Conservation (phyloP, 1,284 basidiomycete genomes). For the Amylostereum areolatum region DNA sequence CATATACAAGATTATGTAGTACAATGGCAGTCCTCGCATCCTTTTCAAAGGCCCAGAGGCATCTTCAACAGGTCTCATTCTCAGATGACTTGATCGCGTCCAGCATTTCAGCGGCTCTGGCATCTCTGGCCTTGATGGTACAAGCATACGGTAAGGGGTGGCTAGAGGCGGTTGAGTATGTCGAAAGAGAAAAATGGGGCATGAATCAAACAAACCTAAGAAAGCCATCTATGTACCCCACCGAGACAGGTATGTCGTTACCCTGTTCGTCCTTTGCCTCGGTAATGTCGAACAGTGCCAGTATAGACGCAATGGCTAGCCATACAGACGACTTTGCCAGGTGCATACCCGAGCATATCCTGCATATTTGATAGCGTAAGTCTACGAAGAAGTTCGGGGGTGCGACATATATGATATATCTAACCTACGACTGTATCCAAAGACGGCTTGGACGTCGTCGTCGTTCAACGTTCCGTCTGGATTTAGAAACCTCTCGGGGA, state of each 20-base stretch:
- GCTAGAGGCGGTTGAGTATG: no score
- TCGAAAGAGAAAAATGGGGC: no score
- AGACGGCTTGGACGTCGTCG: neutral
- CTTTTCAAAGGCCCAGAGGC: no score
- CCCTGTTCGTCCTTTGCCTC: neutral
- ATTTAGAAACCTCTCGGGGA: conserved; percentile 18
- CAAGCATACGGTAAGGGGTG: no score
- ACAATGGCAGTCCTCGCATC: no score
- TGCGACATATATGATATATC: neutral
- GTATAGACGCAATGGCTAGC: neutral
- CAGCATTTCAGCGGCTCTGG: no score
- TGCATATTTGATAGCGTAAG: neutral
- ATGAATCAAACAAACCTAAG: conserved; percentile 40
- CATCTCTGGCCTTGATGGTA: no score
- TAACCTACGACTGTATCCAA: neutral
- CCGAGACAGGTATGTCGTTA: neutral
- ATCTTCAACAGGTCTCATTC: no score
- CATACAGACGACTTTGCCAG: neutral
- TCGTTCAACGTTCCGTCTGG: conserved; percentile 15
- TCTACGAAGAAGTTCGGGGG: neutral
- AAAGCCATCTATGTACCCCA: neutral
- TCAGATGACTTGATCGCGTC: no score
- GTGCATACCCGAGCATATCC: neutral
- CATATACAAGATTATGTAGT: no score
- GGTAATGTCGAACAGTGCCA: neutral